A percentile compares a stretch with the other conserved stretches of the same genome.
Conservation (phyloP, 345 rosid genomes). For the Arabis alpina region DNA sequence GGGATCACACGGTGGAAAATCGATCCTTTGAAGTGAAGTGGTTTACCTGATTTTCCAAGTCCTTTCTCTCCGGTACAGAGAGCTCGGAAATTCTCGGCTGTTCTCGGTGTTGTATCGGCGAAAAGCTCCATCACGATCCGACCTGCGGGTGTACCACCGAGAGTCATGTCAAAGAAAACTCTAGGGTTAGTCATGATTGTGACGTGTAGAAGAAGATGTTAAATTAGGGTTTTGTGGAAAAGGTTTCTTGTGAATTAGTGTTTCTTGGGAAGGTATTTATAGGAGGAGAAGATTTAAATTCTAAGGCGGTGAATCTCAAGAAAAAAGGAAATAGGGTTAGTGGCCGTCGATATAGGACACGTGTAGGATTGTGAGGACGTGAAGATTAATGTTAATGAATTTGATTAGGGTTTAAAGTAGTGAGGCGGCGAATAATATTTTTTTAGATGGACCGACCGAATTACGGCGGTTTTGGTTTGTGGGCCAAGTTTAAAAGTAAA, state of each 20-base stretch:
- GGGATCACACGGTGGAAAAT: slow-evolving; percentile 70
- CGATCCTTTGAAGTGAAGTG: slow-evolving; percentile 67
- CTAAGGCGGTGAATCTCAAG: background rate
- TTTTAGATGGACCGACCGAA: slow-evolving; percentile 33
- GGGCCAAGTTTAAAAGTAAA: slow-evolving; percentile 31
- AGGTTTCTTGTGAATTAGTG: background rate
- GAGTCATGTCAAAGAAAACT: slow-evolving; percentile 54
- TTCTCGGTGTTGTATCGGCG: slow-evolving; percentile 47
- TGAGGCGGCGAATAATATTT: slow-evolving; percentile 8
- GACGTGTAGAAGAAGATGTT: background rate
- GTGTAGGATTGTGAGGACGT: slow-evolving; percentile 2
- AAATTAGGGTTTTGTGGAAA: background rate
- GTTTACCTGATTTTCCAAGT: slow-evolving; percentile 50
- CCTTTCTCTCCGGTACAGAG: slow-evolving; percentile 73
- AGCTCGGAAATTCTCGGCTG: slow-evolving; percentile 69
- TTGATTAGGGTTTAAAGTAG: slow-evolving; percentile 24
- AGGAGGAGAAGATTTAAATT: slow-evolving; percentile 7
- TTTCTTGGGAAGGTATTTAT: slow-evolving; percentile 7
- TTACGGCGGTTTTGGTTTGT: slow-evolving; percentile 28
- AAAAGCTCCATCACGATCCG: slow-evolving; percentile 62
- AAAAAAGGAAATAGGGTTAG: background rate
- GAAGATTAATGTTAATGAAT: slow-evolving; percentile 14
- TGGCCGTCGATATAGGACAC: slow-evolving; percentile 25
- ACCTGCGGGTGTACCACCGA: slow-evolving; percentile 45
- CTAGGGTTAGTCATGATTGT: slow-evolving; percentile 47